A percentile compares a stretch with the other conserved stretches of the same genome.
These are phyloP conservation scores for Boletus sensibilis DNA, from an alignment of 768 basidiomycete species.

Conservation along the genomic window DNA sequence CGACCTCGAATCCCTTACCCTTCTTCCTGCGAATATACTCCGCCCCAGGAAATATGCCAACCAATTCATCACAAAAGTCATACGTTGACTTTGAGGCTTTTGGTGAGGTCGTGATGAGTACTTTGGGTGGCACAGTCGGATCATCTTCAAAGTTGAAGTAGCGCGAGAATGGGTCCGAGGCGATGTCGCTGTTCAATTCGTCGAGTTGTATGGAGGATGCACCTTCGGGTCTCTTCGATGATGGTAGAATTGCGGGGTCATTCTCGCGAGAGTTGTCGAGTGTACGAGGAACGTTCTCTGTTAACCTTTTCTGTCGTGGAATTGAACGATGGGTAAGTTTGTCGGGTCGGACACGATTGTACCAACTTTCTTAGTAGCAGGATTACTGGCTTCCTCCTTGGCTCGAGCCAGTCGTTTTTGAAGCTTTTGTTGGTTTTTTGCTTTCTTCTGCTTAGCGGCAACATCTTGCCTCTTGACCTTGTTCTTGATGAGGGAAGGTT, in stretches of 20 bases:
- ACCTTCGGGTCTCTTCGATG: constrained; percentile 29
- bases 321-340: not conserved
- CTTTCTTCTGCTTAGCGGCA: constrained; percentile 67
- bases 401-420: constrained; percentile 75
- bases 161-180: constrained; percentile 72
- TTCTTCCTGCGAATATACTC: constrained; percentile 86
- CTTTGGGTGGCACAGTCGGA: constrained; percentile 75
- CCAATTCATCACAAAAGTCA: constrained; percentile 89
- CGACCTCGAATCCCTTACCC: constrained; percentile 88
- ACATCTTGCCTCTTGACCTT: constrained; percentile 85
- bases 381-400: constrained; percentile 74
- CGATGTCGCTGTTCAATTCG: constrained; percentile 67
- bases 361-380: constrained; percentile 72
- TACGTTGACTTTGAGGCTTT: constrained; percentile 88
- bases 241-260: constrained; percentile 48
- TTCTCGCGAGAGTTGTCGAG: constrained; percentile 92
- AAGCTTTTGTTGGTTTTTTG: constrained; percentile 78
- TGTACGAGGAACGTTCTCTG: constrained; percentile 85
- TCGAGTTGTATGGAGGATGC: constrained; percentile 43
- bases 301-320: constrained; percentile 69
- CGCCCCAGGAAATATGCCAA: constrained; percentile 87
- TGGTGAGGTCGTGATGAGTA: constrained; percentile 87
- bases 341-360: not conserved
- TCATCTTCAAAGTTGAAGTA: constrained; percentile 71
- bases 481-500: constrained; percentile 76